phyloP scores from a whole-genome alignment of 345 rosid genomes.

The Ricinus communis region DNA sequence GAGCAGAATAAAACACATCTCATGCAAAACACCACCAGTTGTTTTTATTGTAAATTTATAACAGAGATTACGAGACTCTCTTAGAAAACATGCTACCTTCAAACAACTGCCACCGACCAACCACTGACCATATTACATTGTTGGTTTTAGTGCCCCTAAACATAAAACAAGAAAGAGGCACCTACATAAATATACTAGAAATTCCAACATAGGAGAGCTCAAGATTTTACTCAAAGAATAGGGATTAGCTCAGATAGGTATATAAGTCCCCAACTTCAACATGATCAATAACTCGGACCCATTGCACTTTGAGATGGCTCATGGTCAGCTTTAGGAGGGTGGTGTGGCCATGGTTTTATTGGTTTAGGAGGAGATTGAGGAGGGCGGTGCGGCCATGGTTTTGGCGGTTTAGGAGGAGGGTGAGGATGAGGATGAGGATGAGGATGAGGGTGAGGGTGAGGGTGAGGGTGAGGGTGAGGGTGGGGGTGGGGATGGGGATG shows the following conservation, averaged over 20 bases:
- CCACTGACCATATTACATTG: no score
- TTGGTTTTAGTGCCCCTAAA: background rate
- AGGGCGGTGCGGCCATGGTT: constrained; percentile 16
- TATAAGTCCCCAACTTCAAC: background rate
- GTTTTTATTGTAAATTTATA: no score
- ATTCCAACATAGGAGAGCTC: background rate
- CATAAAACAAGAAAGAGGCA: background rate
- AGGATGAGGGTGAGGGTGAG: constrained; percentile 7
- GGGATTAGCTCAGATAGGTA: no score
- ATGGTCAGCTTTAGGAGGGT: constrained; percentile 6
- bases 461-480: constrained; percentile 1
- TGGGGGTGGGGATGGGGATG: constrained; percentile 12
- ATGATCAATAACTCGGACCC: background rate
- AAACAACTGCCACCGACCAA: background rate
- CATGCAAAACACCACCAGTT: background rate
- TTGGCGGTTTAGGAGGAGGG: constrained; percentile 7
- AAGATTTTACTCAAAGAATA: background rate
- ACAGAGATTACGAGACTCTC: background rate
- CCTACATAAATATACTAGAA: no score
- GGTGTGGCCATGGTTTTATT: constrained; percentile 10
- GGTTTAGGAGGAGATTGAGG: constrained; percentile 11
- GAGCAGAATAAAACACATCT: no score
- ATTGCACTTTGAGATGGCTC: constrained; percentile 7
- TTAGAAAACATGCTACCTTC: background rate
- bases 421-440: background rate